Evolutionary conservation across 345 rosid species (phyloP).

Genomic region (Sisymbrium irio): DNA sequence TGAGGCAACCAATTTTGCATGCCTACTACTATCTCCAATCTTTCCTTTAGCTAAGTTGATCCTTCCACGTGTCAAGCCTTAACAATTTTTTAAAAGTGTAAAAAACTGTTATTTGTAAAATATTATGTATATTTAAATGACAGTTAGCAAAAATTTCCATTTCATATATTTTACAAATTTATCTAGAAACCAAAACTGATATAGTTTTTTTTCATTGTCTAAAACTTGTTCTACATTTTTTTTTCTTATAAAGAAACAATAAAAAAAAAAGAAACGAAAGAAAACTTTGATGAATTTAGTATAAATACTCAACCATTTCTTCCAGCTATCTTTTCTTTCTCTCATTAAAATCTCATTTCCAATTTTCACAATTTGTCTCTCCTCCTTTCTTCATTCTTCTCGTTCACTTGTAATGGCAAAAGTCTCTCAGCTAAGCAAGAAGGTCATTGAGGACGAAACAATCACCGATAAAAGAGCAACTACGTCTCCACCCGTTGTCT

Average conservation of each 20-base stretch:
- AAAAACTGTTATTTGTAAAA: too few species aligned
- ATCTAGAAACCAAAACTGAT: too few species aligned
- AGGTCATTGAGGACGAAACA: background rate
- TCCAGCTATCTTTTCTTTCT: slow-evolving; percentile 5
- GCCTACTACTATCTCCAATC: slow-evolving; percentile 18
- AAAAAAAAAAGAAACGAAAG: background rate
- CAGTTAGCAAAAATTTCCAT: too few species aligned
- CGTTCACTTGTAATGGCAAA: slow-evolving; percentile 30
- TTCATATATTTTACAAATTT: too few species aligned
- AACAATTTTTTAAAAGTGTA: too few species aligned
- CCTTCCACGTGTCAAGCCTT: background rate
- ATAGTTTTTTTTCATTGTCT: too few species aligned
- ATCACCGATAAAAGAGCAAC: background rate
- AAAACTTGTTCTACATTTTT: too few species aligned
- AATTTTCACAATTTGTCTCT: background rate
- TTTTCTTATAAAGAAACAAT: background rate
- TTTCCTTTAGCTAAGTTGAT: background rate
- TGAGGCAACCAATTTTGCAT: slow-evolving; percentile 21
- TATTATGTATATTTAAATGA: too few species aligned
- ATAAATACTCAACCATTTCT: slow-evolving; percentile 28
- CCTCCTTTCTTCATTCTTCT: background rate
- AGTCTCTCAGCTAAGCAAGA: slow-evolving; percentile 27
- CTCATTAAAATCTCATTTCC: background rate
- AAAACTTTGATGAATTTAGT: background rate
- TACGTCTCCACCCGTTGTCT: slow-evolving; percentile 29